Percentiles rank a stretch among this genome's conserved stretches.
Evolutionary conservation across 768 basidiomycete genomes (phyloP).

Genomic region (Macrolepiota albuminosa): DNA sequence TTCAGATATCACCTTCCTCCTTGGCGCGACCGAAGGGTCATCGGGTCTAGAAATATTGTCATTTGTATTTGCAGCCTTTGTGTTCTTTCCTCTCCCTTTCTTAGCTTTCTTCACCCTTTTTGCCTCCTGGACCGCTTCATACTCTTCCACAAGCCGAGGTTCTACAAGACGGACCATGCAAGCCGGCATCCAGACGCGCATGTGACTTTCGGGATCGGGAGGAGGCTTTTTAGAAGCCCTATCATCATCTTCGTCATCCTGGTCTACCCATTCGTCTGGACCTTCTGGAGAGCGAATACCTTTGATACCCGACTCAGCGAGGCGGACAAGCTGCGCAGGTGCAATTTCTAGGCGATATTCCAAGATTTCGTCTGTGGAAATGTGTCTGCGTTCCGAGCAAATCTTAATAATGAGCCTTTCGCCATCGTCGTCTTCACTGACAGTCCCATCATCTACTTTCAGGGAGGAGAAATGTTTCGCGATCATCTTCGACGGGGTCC

Average conservation of each 20-base stretch:
- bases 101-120: conserved; percentile 49
- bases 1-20: conserved; percentile 3
- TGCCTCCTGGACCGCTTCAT: conserved; percentile 41
- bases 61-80: conserved; percentile 10
- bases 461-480: conserved; percentile 50
- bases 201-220: conserved; percentile 48
- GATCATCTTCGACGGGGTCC: conserved; percentile 54
- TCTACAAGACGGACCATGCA: conserved; percentile 68
- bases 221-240: conserved; percentile 30
- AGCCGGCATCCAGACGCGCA: conserved; percentile 81
- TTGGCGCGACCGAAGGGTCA: conserved; percentile 1
- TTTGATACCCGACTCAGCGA: conserved; percentile 62
- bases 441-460: conserved; percentile 23
- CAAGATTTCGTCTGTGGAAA: conserved; percentile 61
- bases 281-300: conserved; percentile 50
- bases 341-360: conserved; percentile 82
- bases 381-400: conserved; percentile 58
- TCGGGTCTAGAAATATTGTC: conserved; percentile 1
- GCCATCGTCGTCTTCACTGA: conserved; percentile 31
- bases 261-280: conserved; percentile 47
- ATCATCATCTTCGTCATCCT: conserved; percentile 38
- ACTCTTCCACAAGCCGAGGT: conserved; percentile 59
- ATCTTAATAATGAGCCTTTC: conserved; percentile 58
- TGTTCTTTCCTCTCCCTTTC: conserved; percentile 28
- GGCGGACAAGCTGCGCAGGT: conserved; percentile 58